Base-by-base conservation (phyloP, 768 basidiomycete genomes). In the Boletellus emodensis region DNA sequence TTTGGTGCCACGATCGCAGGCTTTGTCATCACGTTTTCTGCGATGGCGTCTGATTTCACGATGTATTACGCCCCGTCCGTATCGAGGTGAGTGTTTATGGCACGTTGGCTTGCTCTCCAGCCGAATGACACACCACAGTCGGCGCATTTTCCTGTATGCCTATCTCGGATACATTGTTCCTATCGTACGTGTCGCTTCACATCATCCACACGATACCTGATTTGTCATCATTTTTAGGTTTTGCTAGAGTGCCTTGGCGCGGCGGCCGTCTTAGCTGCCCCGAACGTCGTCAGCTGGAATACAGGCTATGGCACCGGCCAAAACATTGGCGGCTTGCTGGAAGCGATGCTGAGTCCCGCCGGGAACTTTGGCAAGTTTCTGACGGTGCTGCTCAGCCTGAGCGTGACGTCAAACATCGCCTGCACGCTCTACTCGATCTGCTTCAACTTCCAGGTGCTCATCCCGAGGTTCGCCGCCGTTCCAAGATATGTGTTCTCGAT, bases 351-450 rank as follows among this genome's bases (percentile, higher is more conserved):
- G 6, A 68, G 71, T 15, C 89, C 87, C 3, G 69, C 72, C 1
- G 80, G 81, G 1, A 75, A 75, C 30, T 88, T 88, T 65, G 82
- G 86, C 1, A 86, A 86, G 56, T 81, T 87, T 66, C 71, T 90
- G 40, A 73, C 84, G 1, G 85, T 87, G 24, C 62, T 93, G 48
- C 74, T 92, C 55, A 81, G 84, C n/a, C 68, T 94, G 28, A 84
- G 83, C 51, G 82, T 90, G 12, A 82, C 83, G 2, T 87, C 81
- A 3, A 94, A 93, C 69, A 85, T 90, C 40, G 87, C 89, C 1
- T 81, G 84, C 3, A 86, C 88, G 6, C 83, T 92, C 54, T 96
- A 96, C 66, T 89, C 85, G 39, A 79, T 86, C 50, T 80, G 83
- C 55, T 75, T 92, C 51, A 84, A 81, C 61, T 72, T 89, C 55